Evolutionary conservation across 2,329 filamentous ascomycete genomes (phyloP), one percentile per base, ranked within the genome.

Genomic region (Helotiales sp.): DNA sequence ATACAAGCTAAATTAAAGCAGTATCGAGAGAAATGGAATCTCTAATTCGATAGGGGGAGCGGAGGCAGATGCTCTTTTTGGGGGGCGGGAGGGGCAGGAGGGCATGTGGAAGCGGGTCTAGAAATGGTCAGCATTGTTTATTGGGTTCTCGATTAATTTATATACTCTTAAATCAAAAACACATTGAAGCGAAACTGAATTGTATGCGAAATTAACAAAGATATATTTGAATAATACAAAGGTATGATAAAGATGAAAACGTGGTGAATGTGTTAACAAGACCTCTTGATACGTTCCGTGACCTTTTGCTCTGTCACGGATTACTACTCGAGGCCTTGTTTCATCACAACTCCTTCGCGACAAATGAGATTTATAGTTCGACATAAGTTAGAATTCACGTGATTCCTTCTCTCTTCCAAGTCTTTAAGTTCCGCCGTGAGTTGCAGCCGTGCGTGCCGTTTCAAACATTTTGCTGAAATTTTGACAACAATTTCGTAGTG

Each of bases 271-370:
- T 15, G 24, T 44, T 54, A 42, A 44, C 51, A 33, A 22, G 57
- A 55, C 34, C 33, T 59, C 47, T 59, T 27, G 47, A 59, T 59
- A 59, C 46, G 57, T 29, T 59, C 34, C 31, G 57, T 59, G 44
- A 59, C 38, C 51, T 59, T 59, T 24, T 58, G 17, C 19, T 58
- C 55, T 50, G 50, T 58, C 29, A 38, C 44, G 17, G 19, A 25
- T 42, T 33, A 54, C 52, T 52, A 40, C 51, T 53, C 49, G 29
- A 58, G 57, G 57, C 52, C 46, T 55, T 59, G 52, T 54, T 59
- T 59, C 33, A 59, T 59, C 44, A 44, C 27, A 55, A 46, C 52
- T 49, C 52, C 40, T 36, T 52, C 40, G 34, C 36, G 17, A 27
- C 13, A 36, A 34, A 6, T 25, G 9, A 34, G 55, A 40, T 55